Base-by-base conservation (phyloP, 1,284 basidiomycete species). In the Ganoderma multipileum region DNA sequence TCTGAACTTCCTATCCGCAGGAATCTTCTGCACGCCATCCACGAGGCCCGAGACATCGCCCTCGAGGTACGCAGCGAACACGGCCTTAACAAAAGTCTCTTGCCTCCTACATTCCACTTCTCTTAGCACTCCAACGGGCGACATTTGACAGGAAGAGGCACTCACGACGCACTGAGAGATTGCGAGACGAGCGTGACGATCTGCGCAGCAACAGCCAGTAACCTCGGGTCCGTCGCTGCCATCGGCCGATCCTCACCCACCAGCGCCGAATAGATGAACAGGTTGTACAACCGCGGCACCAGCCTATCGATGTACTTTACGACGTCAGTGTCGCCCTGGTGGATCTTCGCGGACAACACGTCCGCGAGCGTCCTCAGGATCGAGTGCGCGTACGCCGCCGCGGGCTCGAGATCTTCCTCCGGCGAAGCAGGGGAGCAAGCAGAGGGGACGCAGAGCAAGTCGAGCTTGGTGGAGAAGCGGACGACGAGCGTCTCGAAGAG, bases 401-500 rank as follows among this genome's bases (percentile, higher is more conserved):
- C 82, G 16, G 88, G 84, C 77, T 94, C 91, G 11, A 78, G 83
- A 18, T 74, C 75, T 20, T 76, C 70, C 18, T 63, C 12, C 67
- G 59, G 9, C 67, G 47, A 26, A 64, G 69, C 18, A 59, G 71
- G 61, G 57, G 57, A 33, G 1, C 41, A 76, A 61, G 65, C 62
- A 1, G 76, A 70, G 11, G 84, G 80, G n/a, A 87, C 79, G 72
- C 89, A 91, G 47, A 94, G 78, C 1, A 93, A 77, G 71, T 96
- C 93, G 33, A 99, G 83, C 79, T 95, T 95, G 1, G 92, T 91
- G 0, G 87, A 89, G 14, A 99, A 82, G 28, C 93, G 89, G 58
- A 95, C 87, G 50, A 95, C 89, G 38, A 99, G 86, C 7, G 86
- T 91, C 77, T 96, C 95, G 79, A 98, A 99, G 33, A 99, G 85